phyloP scores from a whole-genome alignment of 2,329 filamentous ascomycete genomes.

The Fusarium robinianum region DNA sequence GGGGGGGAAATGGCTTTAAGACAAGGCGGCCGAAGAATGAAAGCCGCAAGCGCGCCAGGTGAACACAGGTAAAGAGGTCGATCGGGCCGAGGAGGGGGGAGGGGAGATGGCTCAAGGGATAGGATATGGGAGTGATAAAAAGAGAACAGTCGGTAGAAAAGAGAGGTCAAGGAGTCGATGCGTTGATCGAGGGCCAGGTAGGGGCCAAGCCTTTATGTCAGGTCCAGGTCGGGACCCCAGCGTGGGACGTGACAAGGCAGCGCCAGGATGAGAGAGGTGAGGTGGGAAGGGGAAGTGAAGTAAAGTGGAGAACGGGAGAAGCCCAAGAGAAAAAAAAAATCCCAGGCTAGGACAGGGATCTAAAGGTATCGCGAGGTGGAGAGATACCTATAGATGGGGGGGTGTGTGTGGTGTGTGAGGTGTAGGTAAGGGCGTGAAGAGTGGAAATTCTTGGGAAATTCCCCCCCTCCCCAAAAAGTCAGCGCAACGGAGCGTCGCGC shows the following conservation, averaged over 20 bases:
- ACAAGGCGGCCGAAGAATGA: conserved; percentile 3
- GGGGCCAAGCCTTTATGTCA: conserved; percentile 40
- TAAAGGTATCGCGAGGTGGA: conserved; percentile 19
- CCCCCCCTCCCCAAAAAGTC: conserved; percentile 8
- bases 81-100: conserved; percentile 26
- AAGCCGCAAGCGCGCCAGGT: neutral
- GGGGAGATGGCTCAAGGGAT: conserved; percentile 21
- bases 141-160: conserved; percentile 27
- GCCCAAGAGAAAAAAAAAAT: conserved; percentile 24
- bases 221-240: conserved; percentile 36
- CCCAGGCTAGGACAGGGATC: conserved; percentile 22
- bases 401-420: neutral
- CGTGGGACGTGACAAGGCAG: conserved; percentile 38
- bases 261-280: conserved; percentile 28
- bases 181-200: conserved; percentile 36
- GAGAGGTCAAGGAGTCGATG: conserved; percentile 35
- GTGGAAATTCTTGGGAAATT: no score
- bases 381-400: neutral
- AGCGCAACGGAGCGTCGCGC: conserved; percentile 28
- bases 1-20: conserved; percentile 20
- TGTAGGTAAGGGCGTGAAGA: conserved; percentile 14
- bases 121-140: no score
- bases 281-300: conserved; percentile 28
- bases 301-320: conserved; percentile 26
- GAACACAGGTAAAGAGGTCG: conserved; percentile 13